Conservation (phyloP, 2,329 filamentous ascomycete species). For the Orbilia javanica region DNA sequence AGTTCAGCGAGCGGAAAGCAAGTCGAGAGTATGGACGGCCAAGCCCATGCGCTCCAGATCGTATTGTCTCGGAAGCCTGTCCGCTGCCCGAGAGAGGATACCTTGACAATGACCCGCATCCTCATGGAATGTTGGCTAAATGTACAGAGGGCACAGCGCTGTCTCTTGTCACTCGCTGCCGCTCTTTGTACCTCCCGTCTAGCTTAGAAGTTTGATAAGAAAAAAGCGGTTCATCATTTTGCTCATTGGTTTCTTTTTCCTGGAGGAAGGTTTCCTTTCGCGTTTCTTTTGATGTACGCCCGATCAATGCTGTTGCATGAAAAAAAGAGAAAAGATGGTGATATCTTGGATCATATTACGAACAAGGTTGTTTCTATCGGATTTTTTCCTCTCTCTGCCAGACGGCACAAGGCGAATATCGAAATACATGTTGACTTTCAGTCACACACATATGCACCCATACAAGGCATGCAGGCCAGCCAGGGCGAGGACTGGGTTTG, state of each 20-base stretch:
- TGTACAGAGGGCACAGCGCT: conserved; percentile 29
- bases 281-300: conserved; percentile 19
- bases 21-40: conserved; percentile 24
- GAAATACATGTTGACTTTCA: conserved; percentile 14
- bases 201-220: conserved; percentile 27
- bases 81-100: conserved; percentile 57
- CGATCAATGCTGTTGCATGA: conserved; percentile 36
- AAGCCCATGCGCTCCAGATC: conserved; percentile 46
- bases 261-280: conserved; percentile 4
- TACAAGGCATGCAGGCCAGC: conserved; percentile 18
- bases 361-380: conserved; percentile 46
- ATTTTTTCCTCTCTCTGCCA: conserved; percentile 20
- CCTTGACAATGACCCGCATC: conserved; percentile 57
- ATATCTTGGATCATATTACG: conserved; percentile 32
- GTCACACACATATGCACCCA: conserved; percentile 39
- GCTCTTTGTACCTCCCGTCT: conserved; percentile 16
- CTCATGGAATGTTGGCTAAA: conserved; percentile 59
- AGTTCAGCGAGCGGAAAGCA: conserved; percentile 31
- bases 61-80: conserved; percentile 58
- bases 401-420: conserved; percentile 23
- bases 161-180: conserved; percentile 29
- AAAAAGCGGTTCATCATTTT: conserved; percentile 24
- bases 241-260: conserved; percentile 20
- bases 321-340: conserved; percentile 31
- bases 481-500: conserved; percentile 20